phyloP scores from a whole-genome alignment of 1,284 basidiomycete species.

The Leccinum pachyderme region DNA sequence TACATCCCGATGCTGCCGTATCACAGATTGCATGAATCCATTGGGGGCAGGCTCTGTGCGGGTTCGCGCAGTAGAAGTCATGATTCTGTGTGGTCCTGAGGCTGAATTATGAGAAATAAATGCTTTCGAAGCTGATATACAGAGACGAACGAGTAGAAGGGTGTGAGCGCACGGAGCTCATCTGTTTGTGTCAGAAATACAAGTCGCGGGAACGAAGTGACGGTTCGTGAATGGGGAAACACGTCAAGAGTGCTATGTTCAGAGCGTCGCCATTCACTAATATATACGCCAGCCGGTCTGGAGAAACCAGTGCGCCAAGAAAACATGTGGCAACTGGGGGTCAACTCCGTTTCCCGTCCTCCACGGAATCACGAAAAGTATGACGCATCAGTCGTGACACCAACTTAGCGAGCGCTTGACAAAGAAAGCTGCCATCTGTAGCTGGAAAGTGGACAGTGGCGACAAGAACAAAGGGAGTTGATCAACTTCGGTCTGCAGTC shows the following conservation, averaged over 20 bases:
- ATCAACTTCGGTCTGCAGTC: not conserved
- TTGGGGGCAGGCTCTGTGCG: constrained; percentile 16
- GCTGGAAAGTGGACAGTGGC: not conserved
- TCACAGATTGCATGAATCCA: constrained; percentile 23
- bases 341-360: not conserved
- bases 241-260: not conserved
- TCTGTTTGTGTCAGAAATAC: constrained; percentile 4
- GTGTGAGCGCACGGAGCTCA: constrained; percentile 11
- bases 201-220: constrained; percentile 8
- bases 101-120: constrained; percentile 5
- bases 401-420: not conserved
- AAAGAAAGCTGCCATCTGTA: not conserved
- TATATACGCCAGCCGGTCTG: constrained; percentile 3
- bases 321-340: not conserved
- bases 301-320: constrained; percentile 15
- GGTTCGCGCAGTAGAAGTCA: constrained; percentile 16
- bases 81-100: constrained; percentile 16
- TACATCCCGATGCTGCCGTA: constrained; percentile 3
- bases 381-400: not conserved
- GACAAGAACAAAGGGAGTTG: not conserved
- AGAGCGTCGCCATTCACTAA: not conserved
- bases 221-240: constrained; percentile 4
- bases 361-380: not conserved
- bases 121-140: not conserved
- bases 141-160: constrained; percentile 6